phyloP scores from a whole-genome alignment of 805 yeast genomes.

The Myxozyma geophila region DNA sequence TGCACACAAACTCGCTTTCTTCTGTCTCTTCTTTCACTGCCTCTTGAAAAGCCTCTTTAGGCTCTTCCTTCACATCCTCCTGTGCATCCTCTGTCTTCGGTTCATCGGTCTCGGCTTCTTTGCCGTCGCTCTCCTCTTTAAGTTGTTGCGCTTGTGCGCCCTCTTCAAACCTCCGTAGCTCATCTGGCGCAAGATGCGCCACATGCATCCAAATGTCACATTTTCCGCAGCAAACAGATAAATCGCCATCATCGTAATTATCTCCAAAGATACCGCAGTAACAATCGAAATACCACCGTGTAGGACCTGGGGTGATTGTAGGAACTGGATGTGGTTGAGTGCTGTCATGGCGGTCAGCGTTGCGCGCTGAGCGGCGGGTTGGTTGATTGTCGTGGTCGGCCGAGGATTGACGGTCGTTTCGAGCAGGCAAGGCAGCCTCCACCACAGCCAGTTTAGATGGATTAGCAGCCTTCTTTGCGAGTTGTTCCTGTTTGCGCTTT shows the following conservation, averaged over 20 bases:
- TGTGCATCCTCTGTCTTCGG: neutral
- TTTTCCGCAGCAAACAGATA: constrained; percentile 47
- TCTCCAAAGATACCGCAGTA: constrained; percentile 47
- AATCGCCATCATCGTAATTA: constrained; percentile 49
- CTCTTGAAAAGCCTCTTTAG: neutral
- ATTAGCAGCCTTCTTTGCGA: constrained; percentile 27
- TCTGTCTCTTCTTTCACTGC: constrained; percentile 2
- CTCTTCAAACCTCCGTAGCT: constrained; percentile 25
- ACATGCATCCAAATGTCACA: constrained; percentile 52
- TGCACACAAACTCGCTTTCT: constrained; percentile 28
- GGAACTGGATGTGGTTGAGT: constrained; percentile 18
- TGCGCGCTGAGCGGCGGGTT: constrained; percentile 28
- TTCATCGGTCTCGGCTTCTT: constrained; percentile 7
- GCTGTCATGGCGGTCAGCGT: constrained; percentile 13
- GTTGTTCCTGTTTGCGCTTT: constrained; percentile 24
- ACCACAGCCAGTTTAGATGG: constrained; percentile 12
- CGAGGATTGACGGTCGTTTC: constrained; percentile 24
- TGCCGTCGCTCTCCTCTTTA: constrained; percentile 10
- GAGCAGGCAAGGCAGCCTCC: constrained; percentile 12
- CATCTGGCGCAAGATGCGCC: constrained; percentile 43
- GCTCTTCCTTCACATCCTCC: constrained; percentile 1
- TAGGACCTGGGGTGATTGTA: constrained; percentile 13
- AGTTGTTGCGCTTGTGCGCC: constrained; percentile 18
- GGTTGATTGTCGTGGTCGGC: constrained; percentile 16
- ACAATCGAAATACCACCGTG: constrained; percentile 49